These are phyloP conservation scores for Dictyostelium brefeldianum DNA, from an alignment of 78 protist species.

Conservation along the genomic window DNA sequence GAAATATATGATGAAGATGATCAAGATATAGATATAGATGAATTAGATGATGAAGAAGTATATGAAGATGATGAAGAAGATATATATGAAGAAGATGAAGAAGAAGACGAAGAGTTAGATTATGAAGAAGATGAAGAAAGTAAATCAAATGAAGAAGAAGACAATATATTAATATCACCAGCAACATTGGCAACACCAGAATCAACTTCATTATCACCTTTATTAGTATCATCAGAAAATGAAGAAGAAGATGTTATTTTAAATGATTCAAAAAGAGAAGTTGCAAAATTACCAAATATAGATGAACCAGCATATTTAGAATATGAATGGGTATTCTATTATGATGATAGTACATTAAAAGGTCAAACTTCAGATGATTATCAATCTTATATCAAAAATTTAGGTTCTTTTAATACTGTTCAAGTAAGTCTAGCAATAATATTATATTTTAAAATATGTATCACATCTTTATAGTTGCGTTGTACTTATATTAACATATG, in stretches of 20 bases:
- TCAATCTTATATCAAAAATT: slow-evolving; percentile 57
- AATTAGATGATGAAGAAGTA: not conserved
- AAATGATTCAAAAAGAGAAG: not conserved
- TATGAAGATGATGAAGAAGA: slow-evolving; percentile 5
- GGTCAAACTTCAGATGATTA: slow-evolving; percentile 70
- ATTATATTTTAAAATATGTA: not conserved
- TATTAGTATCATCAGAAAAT: not conserved
- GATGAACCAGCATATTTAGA: slow-evolving; percentile 34
- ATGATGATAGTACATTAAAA: slow-evolving; percentile 73
- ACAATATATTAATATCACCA: not conserved
- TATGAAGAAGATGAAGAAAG: not conserved
- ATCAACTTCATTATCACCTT: not conserved
- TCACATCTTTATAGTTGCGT: not conserved
- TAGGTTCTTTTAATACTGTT: slow-evolving; percentile 69
- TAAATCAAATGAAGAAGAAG: not conserved
- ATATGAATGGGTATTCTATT: slow-evolving; percentile 77
- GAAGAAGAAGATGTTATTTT: not conserved
- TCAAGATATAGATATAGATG: not conserved
- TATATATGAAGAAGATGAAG: not conserved
- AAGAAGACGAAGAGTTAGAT: not conserved
- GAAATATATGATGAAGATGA: not conserved
- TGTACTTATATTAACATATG: not conserved
- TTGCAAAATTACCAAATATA: not conserved
- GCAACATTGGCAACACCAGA: not conserved
- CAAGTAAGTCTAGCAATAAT: slow-evolving; percentile 53